phyloP scores from a whole-genome alignment of 2,329 filamentous ascomycete species.

The Berkeleyomyces rouxiae region DNA sequence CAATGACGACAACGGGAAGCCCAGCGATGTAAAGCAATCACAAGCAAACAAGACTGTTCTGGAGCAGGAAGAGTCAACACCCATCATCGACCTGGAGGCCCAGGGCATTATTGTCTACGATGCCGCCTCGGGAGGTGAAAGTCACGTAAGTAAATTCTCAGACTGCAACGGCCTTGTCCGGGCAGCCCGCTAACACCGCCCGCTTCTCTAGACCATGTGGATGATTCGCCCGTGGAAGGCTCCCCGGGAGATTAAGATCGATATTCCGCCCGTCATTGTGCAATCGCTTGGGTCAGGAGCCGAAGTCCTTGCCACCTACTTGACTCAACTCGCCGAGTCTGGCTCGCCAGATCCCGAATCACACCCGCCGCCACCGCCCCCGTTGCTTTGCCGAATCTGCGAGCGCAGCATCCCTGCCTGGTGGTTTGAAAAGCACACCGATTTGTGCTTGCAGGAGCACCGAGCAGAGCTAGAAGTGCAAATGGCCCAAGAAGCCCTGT shows the following conservation, averaged over 20 bases:
- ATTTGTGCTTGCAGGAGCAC: conserved; percentile 89
- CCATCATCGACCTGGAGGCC: conserved; percentile 64
- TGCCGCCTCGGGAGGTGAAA: conserved; percentile 66
- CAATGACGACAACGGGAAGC: conserved; percentile 22
- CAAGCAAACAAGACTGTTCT: conserved; percentile 21
- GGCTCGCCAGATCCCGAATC: conserved; percentile 58
- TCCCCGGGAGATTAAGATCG: conserved; percentile 87
- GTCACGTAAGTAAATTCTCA: conserved; percentile 51
- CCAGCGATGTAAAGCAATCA: conserved; percentile 12
- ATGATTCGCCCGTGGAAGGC: conserved; percentile 88
- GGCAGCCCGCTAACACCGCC: conserved; percentile 17
- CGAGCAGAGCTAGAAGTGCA: conserved; percentile 96
- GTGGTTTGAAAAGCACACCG: conserved; percentile 99
- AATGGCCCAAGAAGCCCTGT: conserved; percentile 79
- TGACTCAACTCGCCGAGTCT: conserved; percentile 74
- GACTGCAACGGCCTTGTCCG: not conserved
- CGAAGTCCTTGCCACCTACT: conserved; percentile 83
- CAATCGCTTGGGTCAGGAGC: conserved; percentile 89
- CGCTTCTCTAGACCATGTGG: conserved; percentile 72
- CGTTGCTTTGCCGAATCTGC: conserved; percentile 89
- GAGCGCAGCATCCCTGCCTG: conserved; percentile 93
- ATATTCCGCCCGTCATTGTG: conserved; percentile 74
- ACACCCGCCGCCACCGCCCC: conserved; percentile 65
- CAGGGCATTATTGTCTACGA: conserved; percentile 99
- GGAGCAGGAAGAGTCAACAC: conserved; percentile 26